Evolutionary conservation across 2,329 filamentous ascomycete species (phyloP).

Genomic region (Ceratocystis ficicola): DNA sequence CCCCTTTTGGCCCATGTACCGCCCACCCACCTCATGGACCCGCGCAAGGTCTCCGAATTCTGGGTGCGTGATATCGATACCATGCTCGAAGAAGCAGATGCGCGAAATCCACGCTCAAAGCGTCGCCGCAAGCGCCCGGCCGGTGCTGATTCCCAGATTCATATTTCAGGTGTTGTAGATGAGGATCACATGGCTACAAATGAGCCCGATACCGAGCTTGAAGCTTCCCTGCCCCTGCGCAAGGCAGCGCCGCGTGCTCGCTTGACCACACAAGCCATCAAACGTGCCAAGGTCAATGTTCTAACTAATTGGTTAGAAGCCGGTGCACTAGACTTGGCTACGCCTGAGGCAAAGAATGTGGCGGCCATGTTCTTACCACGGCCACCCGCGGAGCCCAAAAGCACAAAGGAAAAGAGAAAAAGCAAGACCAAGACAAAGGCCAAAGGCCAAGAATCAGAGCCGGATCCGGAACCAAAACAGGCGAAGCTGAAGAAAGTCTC

Average conservation of each 20-base stretch:
- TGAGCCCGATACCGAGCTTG: neutral
- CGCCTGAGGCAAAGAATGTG: constrained; percentile 6
- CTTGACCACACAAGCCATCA: constrained; percentile 10
- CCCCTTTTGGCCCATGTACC: neutral
- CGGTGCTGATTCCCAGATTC: neutral
- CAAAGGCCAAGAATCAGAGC: neutral
- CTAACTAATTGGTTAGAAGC: constrained; percentile 15
- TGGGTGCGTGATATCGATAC: constrained; percentile 15
- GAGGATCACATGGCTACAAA: neutral
- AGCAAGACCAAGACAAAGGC: neutral
- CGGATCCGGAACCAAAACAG: neutral
- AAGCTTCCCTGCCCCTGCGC: neutral
- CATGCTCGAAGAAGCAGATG: neutral
- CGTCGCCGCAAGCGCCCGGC: neutral
- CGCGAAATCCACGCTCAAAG: neutral
- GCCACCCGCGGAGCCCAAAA: neutral
- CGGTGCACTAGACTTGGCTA: constrained; percentile 3
- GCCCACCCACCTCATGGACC: constrained; percentile 1
- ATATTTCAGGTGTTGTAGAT: neutral
- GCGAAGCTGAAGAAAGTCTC: neutral
- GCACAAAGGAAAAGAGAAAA: neutral
- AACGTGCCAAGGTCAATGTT: constrained; percentile 13
- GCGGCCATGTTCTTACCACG: neutral
- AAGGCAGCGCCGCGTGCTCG: neutral
- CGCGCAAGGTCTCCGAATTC: constrained; percentile 14